Base-by-base conservation (phyloP, 345 rosid genomes). In the Firmiana major region DNA sequence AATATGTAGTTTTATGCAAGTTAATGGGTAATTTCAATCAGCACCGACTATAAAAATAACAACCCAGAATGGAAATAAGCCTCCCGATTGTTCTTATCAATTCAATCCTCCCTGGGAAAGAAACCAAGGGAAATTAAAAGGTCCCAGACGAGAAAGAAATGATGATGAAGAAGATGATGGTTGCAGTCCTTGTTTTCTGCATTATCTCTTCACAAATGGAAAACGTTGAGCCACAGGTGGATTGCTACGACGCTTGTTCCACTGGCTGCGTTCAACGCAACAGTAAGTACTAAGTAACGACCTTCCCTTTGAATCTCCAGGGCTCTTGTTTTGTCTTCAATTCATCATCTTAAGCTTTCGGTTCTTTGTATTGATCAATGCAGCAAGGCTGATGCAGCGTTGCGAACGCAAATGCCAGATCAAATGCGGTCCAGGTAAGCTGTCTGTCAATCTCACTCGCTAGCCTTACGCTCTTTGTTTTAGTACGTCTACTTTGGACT, bases 401-500 rank as follows among this genome's bases (percentile, higher is more conserved):
- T 88, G 92, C 77, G 88, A 88, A 0, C 76, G 81, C 58, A 88
- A 88, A 82, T 88, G 91, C 83, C 84, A 81, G 75, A 88, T 88
- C 58, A 78, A 77, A 55, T 88, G 91, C 55, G 81, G 78, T 31
- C 89, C 90, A 65, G 89, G 84, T 85, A 80, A 77, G 67, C 8
- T 28, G 2, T 9, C 49, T 7, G 49, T 57, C 54, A 0, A 3
- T n/a, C 73, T 45, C n/a, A n/a, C n/a, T n/a, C n/a, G n/a, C n/a
- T n/a, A n/a, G n/a, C n/a, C n/a, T n/a, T n/a, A n/a, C n/a, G n/a
- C n/a, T 31, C 34, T 31, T 31, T 31, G 34, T 31, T n/a, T n/a
- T n/a, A n/a, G n/a, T 16, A 49, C 16, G 57, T 51, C 3, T 9
- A 9, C 1, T 9, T 57, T 26, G 38, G 38, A 19, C 10, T 31